These are phyloP conservation scores for Annulohypoxylon bovei DNA, from an alignment of 495 filamentous ascomycete genomes.

Conservation along the genomic window DNA sequence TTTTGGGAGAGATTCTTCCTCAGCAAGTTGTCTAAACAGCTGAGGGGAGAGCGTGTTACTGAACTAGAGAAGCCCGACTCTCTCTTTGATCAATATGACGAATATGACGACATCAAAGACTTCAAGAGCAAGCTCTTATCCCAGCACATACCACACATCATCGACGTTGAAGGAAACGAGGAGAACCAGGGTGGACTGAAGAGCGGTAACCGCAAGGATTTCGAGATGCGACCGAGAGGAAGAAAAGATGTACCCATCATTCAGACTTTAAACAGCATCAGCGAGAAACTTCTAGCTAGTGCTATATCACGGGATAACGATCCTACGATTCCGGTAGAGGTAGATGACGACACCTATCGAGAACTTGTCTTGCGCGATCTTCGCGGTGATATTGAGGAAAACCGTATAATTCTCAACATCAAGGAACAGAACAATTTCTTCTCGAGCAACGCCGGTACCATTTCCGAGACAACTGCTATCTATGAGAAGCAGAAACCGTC, in stretches of 20 bases:
- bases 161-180: slow-evolving; percentile 94
- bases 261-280: slow-evolving; percentile 83
- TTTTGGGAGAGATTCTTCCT: slow-evolving; percentile 96
- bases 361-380: slow-evolving; percentile 85
- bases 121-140: slow-evolving; percentile 61
- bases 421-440: slow-evolving; percentile 86
- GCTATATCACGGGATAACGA: slow-evolving; percentile 80
- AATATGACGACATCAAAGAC: slow-evolving; percentile 68
- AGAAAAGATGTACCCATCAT: slow-evolving; percentile 68
- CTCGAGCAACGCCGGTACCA: slow-evolving; percentile 64
- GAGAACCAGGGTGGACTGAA: slow-evolving; percentile 75
- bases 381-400: slow-evolving; percentile 73
- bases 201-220: slow-evolving; percentile 83
- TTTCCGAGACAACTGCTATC: slow-evolving; percentile 64
- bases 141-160: slow-evolving; percentile 81
- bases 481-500: slow-evolving; percentile 73
- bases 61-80: slow-evolving; percentile 77
- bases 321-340: slow-evolving; percentile 64
- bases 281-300: slow-evolving; percentile 88
- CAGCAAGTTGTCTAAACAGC: slow-evolving; percentile 86
- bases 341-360: slow-evolving; percentile 79
- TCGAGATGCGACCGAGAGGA: slow-evolving; percentile 79
- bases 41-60: slow-evolving; percentile 85
- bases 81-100: slow-evolving; percentile 85
- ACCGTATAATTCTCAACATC: slow-evolving; percentile 84